phyloP scores from a whole-genome alignment of 805 yeast genomes.

The Barnettozyma wickerhamii region DNA sequence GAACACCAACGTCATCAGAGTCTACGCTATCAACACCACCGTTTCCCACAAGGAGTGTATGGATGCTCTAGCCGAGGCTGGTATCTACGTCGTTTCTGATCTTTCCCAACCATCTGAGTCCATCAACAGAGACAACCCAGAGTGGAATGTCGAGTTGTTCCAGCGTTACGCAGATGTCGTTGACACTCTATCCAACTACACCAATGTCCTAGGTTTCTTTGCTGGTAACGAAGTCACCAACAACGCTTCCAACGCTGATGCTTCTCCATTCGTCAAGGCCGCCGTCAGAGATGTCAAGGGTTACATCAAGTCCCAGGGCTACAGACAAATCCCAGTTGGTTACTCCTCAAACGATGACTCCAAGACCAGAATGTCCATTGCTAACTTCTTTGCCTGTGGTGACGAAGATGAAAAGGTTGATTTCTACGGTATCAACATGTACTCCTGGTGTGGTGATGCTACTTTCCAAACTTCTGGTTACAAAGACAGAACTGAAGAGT shows the following conservation, averaged over 20 bases:
- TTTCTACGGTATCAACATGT: conserved; percentile 82
- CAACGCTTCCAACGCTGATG: conserved; percentile 63
- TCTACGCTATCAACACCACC: conserved; percentile 69
- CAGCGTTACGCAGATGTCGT: conserved; percentile 71
- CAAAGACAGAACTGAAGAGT: conserved; percentile 65
- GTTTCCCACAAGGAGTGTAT: conserved; percentile 68
- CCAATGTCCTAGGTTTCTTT: conserved; percentile 80
- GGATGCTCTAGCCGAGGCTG: conserved; percentile 65
- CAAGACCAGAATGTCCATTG: conserved; percentile 64
- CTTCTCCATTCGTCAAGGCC: conserved; percentile 86
- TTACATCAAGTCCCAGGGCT: conserved; percentile 59
- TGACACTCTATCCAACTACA: conserved; percentile 65
- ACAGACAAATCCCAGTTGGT: conserved; percentile 80
- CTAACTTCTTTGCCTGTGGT: conserved; percentile 81
- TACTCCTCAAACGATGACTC: conserved; percentile 83
- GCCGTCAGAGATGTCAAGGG: conserved; percentile 78
- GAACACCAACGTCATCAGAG: conserved; percentile 65
- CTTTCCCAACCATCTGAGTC: conserved; percentile 71
- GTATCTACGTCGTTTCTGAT: conserved; percentile 82
- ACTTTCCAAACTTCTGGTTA: conserved; percentile 63
- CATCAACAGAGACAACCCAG: conserved; percentile 65
- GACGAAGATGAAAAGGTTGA: conserved; percentile 52
- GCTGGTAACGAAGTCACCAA: conserved; percentile 92
- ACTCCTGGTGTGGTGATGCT: conserved; percentile 81
- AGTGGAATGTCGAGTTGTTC: conserved; percentile 64